Evolutionary conservation across 2,329 filamentous ascomycete species (phyloP), one percentile per base, ranked within the genome.

Genomic region (Ceratocystis colombiana): DNA sequence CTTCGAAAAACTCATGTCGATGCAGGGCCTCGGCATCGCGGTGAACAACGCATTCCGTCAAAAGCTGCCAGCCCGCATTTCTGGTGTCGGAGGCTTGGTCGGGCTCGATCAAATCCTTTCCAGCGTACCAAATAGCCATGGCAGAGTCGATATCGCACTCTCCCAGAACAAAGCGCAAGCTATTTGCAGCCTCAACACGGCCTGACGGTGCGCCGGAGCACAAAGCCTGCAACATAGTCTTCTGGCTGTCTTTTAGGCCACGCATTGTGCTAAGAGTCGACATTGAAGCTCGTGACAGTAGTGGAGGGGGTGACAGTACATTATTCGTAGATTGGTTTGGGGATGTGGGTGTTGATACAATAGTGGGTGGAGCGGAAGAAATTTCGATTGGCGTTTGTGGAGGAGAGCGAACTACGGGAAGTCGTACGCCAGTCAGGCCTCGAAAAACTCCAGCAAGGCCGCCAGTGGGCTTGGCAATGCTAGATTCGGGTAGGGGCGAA

Each of bases 11-110:
- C 69, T 85, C 83, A 69, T 81, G 80, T 61, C 86, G 81, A 73
- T 88, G 86, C 37, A 87, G 78, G 69, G 86, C 84, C n/a, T 84
- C 86, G 5, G 84, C 83, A 5, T 81, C 79, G 4, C 79, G 74
- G 71, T 87, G 82, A 71, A 84, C 83, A 66, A 84, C 84, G 71
- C 85, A 88, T 71, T 86, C 84, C 30, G 80, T 82, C 55, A 89
- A 75, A 10, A 89, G 79, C 70, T 84, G 82, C 80, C 85, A 88
- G 20, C 84, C 86, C n/a, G 82, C 81, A 62, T 76, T 75, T 30
- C 86, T 80, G 69, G 80, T 79, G 33, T 79, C 73, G 3, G 72
- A 72, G n/a, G 83, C 74, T 65, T 86, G 85, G 25, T 76, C 73
- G 5, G 80, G 75, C 33, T 86, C 79, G 67, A 88, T 84, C 67